phyloP scores from a whole-genome alignment of 495 filamentous ascomycete genomes.

The Zalerion maritima region DNA sequence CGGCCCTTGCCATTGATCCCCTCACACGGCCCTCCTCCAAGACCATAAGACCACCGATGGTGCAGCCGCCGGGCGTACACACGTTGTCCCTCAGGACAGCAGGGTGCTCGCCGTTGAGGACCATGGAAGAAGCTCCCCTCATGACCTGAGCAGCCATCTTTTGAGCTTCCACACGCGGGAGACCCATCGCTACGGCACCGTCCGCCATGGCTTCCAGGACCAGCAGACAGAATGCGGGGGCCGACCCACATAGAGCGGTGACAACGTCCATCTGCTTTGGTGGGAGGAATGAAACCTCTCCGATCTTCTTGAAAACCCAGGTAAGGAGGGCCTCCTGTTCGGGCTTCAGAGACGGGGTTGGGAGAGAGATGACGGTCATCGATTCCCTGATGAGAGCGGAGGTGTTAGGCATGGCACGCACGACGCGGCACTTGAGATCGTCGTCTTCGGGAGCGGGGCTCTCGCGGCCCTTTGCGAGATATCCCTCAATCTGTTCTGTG shows the following conservation, averaged over 20 bases:
- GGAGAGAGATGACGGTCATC: constrained; percentile 64
- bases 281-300: constrained; percentile 49
- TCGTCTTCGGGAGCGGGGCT: constrained; percentile 21
- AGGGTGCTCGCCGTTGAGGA: constrained; percentile 61
- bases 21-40: constrained; percentile 64
- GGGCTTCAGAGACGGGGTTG: constrained; percentile 39
- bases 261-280: constrained; percentile 55
- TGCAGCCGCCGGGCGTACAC: constrained; percentile 66
- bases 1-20: constrained; percentile 51
- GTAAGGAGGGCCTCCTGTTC: constrained; percentile 41
- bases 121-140: constrained; percentile 56
- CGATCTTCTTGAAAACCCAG: constrained; percentile 66
- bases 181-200: constrained; percentile 66
- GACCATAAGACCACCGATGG: constrained; percentile 60
- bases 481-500: constrained; percentile 42
- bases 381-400: constrained; percentile 52
- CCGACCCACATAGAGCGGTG: constrained; percentile 63
- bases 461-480: constrained; percentile 34
- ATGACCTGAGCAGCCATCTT: constrained; percentile 70
- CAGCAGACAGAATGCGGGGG: constrained; percentile 67
- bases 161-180: constrained; percentile 62
- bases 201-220: constrained; percentile 64
- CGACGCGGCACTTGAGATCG: constrained; percentile 40
- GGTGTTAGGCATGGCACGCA: constrained; percentile 73
- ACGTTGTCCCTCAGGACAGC: constrained; percentile 66